Percentiles rank a stretch among this genome's conserved stretches.
These are phyloP conservation scores for Nyssa sinensis DNA, from an alignment of 148 eudicot species.

Conservation along the genomic window DNA sequence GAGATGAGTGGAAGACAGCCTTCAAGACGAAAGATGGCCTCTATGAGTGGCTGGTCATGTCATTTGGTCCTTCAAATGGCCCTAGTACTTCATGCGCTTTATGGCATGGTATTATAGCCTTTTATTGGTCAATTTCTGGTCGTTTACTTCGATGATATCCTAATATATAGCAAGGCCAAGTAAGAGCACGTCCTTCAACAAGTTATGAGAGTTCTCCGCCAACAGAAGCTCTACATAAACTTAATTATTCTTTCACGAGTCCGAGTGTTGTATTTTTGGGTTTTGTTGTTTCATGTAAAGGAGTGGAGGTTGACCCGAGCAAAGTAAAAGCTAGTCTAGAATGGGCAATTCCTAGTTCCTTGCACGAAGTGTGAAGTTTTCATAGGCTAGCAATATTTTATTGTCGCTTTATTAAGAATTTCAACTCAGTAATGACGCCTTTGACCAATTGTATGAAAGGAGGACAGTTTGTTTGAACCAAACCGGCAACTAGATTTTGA, in stretches of 20 bases:
- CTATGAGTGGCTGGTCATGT: conserved; percentile 15
- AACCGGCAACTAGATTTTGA: not conserved
- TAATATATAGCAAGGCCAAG: not conserved
- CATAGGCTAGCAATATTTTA: too few species aligned
- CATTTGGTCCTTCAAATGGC: conserved; percentile 2
- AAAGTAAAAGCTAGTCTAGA: not conserved
- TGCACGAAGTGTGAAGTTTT: not conserved
- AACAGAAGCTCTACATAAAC: not conserved
- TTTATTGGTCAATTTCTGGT: not conserved
- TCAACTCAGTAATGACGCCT: not conserved
- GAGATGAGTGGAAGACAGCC: not conserved
- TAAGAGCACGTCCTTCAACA: not conserved
- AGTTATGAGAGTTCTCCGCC: not conserved
- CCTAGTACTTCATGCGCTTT: conserved; percentile 7
- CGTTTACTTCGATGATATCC: conserved; percentile 5
- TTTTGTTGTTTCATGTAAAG: not conserved
- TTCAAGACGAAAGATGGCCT: conserved; percentile 7
- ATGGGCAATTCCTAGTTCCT: not conserved
- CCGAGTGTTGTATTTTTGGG: not conserved
- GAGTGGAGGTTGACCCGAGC: not conserved
- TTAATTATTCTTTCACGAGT: not conserved
- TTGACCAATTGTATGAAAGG: not conserved
- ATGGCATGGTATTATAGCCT: not conserved
- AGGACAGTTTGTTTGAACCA: not conserved
- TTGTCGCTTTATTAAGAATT: too few species aligned